Base-by-base conservation (phyloP, 208 protist genomes). In the Leishmania guyanensis region DNA sequence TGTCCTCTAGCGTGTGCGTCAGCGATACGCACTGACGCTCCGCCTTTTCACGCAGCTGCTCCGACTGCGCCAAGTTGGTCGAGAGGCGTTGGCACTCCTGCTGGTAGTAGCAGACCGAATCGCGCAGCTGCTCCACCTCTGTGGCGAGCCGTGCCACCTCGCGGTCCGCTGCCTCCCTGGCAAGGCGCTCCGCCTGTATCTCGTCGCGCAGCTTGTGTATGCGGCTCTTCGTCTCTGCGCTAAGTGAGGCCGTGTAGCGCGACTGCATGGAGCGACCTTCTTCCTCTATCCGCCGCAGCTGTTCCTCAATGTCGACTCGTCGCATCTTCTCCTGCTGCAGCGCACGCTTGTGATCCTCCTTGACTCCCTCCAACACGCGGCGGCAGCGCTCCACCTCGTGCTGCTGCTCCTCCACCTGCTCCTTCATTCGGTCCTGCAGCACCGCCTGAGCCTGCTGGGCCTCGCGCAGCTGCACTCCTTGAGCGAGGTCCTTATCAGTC, bases 1-100 rank as follows among this genome's bases (percentile, higher is more conserved):
- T 65, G 14, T 93, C 86, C 60, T 90, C 80, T 64, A 91, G 70
- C 36, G 90, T 87, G 64, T 85, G 79, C 22, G 84, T 79, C 20
- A 93, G 79, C 60, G 78, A 76, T 6, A n/a, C 75, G 72, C 84
- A 83, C 70, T 91, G 84, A 33, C 73, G 56, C 78, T 91, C 88
- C 46, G 83, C 58, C 48, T 84, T 74, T 33, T 86, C 77, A 29
- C 83, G 78, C 51, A 80, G 66, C 65, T 86, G 75, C 81, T 90
- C 86, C 26, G 86, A 86, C 22, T 86, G 80, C 20, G 48, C 64
- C 17, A 88, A 77, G 50, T 75, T 70, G 1, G 43, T 48, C 1
- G 75, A 76, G 50, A 89, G 22, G 5, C 77, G 72, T 54, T 86
- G 66, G 5, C 53, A 69, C 66, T 91, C 80, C 29, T 66, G 65